Evolutionary conservation across 2,329 filamentous ascomycete species (phyloP).

Genomic region (Claviceps sp.): DNA sequence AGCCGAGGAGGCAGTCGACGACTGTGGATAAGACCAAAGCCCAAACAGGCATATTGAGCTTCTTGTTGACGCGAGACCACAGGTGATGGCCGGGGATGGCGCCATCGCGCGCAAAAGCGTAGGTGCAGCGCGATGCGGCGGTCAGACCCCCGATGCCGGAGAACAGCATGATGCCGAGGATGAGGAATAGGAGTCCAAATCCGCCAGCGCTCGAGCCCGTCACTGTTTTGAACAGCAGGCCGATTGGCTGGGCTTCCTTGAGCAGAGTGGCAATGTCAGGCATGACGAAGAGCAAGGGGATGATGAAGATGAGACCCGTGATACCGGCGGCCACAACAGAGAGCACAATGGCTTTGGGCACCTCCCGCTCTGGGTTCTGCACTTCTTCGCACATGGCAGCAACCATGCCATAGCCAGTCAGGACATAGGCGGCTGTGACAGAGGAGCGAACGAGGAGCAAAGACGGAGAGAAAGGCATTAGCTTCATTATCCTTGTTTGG

Average conservation of each 20-base stretch:
- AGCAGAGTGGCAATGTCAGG: constrained; percentile 53
- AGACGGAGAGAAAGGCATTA: background rate
- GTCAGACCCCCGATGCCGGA: constrained; percentile 64
- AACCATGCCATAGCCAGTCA: constrained; percentile 37
- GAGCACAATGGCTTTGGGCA: constrained; percentile 54
- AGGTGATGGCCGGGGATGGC: constrained; percentile 57
- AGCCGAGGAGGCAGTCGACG: constrained; percentile 57
- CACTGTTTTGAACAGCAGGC: constrained; percentile 59
- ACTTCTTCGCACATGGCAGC: constrained; percentile 47
- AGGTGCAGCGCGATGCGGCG: constrained; percentile 60
- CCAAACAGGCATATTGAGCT: constrained; percentile 56
- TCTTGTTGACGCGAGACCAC: constrained; percentile 52
- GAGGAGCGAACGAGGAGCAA: background rate
- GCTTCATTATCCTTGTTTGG: background rate
- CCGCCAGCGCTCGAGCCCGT: constrained; percentile 61
- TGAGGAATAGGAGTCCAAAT: constrained; percentile 61
- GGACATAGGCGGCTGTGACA: constrained; percentile 23
- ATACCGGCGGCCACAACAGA: constrained; percentile 51
- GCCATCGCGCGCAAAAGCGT: constrained; percentile 62
- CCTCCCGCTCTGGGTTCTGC: constrained; percentile 45
- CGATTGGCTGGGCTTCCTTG: constrained; percentile 58
- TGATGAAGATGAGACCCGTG: constrained; percentile 50
- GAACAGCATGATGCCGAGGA: constrained; percentile 65
- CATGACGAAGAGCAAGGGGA: constrained; percentile 64
- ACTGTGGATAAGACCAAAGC: constrained; percentile 54